Percentiles rank a stretch among this genome's conserved stretches.
Conservation (phyloP, 345 rosid genomes). For the Populus davidiana region DNA sequence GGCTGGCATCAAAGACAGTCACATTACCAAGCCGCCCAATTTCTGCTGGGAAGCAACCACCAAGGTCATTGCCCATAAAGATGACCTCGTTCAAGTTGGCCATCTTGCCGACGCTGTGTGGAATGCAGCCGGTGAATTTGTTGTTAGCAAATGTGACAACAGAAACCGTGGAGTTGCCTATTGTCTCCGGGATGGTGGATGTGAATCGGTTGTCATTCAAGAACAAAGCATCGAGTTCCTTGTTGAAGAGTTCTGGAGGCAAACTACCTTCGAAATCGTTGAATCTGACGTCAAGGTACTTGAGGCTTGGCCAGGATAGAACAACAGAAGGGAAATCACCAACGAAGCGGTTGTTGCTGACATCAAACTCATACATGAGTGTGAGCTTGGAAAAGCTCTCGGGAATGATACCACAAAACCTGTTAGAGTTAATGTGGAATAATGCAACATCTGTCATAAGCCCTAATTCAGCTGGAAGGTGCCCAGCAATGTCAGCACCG, state of each 20-base stretch:
- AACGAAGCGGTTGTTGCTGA: conserved; percentile 81
- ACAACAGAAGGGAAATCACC: conserved; percentile 61
- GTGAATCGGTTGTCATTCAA: conserved; percentile 75
- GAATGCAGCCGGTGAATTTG: conserved; percentile 70
- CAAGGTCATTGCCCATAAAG: conserved; percentile 45
- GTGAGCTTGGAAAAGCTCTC: conserved; percentile 43
- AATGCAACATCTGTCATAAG: conserved; percentile 54
- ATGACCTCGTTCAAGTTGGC: conserved; percentile 55
- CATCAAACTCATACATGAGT: conserved; percentile 70
- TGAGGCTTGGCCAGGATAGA: conserved; percentile 51
- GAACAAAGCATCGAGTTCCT: conserved; percentile 60
- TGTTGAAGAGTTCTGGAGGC: conserved; percentile 51
- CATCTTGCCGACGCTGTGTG: conserved; percentile 63
- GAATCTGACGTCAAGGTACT: conserved; percentile 59
- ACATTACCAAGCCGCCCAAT: conserved; percentile 48
- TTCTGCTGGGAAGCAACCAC: conserved; percentile 78
- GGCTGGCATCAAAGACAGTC: conserved; percentile 56
- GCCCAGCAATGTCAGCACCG: conserved; percentile 74
- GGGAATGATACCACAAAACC: conserved; percentile 82
- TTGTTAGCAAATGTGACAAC: conserved; percentile 67
- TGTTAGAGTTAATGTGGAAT: conserved; percentile 68
- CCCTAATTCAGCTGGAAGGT: conserved; percentile 68
- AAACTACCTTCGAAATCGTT: conserved; percentile 72
- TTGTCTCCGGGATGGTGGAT: conserved; percentile 53
- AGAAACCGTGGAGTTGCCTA: conserved; percentile 57